phyloP scores from a whole-genome alignment of 176 grass and related monocot species.

The Echinochloa phyllopogon region DNA sequence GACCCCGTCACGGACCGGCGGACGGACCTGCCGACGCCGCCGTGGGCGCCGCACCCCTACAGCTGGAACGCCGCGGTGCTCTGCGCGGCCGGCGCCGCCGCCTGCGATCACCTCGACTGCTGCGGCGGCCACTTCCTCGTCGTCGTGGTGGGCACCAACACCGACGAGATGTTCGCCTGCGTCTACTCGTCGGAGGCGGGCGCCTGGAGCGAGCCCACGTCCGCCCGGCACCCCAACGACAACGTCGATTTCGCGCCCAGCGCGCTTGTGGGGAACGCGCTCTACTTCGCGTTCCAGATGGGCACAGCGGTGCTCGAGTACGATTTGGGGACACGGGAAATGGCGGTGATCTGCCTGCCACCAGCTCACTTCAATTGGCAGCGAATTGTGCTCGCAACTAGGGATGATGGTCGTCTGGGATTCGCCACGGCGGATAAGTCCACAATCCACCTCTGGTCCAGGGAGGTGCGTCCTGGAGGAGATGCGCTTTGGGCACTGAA shows the following conservation, averaged over 20 bases:
- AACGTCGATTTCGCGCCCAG: background rate
- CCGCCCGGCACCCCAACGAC: background rate
- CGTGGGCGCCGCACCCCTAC: background rate
- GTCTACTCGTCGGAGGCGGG: constrained; percentile 15
- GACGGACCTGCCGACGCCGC: background rate
- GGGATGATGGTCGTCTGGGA: background rate
- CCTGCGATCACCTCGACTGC: constrained; percentile 33
- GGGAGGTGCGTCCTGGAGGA: background rate
- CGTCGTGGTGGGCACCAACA: constrained; percentile 1
- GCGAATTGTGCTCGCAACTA: background rate
- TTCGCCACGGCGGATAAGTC: background rate
- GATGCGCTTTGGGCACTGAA: background rate
- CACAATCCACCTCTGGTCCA: background rate
- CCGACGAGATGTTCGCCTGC: background rate
- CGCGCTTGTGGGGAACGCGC: background rate
- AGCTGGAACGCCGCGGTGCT: constrained; percentile 17
- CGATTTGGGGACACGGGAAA: background rate
- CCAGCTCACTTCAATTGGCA: background rate
- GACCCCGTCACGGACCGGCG: background rate
- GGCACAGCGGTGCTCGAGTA: background rate
- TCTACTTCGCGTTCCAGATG: background rate
- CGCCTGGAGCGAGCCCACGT: background rate
- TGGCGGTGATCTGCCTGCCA: background rate
- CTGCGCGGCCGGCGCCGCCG: background rate
- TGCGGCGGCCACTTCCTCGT: constrained; percentile 11